A percentile compares a stretch with the other conserved stretches of the same genome.
phyloP scores from a whole-genome alignment of 1,284 basidiomycete genomes.

The Xanthoconium separans region DNA sequence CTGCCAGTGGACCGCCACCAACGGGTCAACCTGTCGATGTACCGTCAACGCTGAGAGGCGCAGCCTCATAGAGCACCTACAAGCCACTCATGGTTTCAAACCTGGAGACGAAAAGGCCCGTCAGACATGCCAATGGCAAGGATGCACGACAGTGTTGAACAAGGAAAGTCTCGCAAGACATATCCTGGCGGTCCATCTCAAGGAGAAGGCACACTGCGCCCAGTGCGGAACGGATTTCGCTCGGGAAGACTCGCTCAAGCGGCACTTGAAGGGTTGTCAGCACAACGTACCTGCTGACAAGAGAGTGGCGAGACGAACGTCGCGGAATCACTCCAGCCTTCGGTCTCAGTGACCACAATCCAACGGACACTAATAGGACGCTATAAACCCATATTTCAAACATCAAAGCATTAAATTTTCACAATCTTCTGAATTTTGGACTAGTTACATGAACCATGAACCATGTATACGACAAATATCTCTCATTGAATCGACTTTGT shows the following conservation, averaged over 20 bases:
- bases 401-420: no score
- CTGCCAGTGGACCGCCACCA: conserved; percentile 13
- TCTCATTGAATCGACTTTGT: no score
- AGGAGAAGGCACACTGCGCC: conserved; percentile 8
- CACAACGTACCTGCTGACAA: conserved; percentile 6
- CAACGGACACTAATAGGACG: no score
- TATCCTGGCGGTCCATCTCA: conserved; percentile 21
- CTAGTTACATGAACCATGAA: no score
- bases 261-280: conserved; percentile 17
- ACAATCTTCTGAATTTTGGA: no score
- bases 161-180: conserved; percentile 28
- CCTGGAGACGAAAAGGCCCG: conserved; percentile 22
- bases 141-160: conserved; percentile 17
- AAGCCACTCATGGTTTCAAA: conserved; percentile 11
- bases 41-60: conserved; percentile 14
- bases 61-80: conserved; percentile 15
- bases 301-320: not conserved
- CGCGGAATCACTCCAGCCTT: no score
- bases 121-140: conserved; percentile 16
- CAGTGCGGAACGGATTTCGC: conserved; percentile 17
- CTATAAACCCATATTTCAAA: no score
- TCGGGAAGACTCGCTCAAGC: conserved; percentile 29
- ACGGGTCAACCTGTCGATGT: conserved; percentile 2
- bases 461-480: no score
- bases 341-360: no score